Evolutionary conservation across 192 early-diverging fungal species (phyloP).

Genomic region (Pilobolus umbonatus): DNA sequence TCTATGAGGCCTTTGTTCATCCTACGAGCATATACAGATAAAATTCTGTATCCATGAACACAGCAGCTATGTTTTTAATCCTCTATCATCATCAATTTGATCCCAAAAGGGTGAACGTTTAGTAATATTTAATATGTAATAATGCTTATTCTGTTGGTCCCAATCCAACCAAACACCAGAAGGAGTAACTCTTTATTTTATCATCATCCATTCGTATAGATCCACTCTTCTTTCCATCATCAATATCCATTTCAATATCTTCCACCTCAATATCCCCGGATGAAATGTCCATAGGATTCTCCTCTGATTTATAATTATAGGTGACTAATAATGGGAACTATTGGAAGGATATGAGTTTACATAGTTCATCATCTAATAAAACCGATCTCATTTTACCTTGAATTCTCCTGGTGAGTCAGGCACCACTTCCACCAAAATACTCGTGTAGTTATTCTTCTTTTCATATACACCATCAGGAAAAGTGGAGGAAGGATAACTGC

Average conservation of each 20-base stretch:
- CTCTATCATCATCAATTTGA: background rate
- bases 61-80: background rate
- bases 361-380: background rate
- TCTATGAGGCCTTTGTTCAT: too few relatives aligned
- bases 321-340: constrained; percentile 62
- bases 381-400: constrained; percentile 35
- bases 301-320: constrained; percentile 44
- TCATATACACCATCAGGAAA: constrained; percentile 54
- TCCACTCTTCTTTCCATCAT: constrained; percentile 24
- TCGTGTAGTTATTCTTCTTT: constrained; percentile 55
- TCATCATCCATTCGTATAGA: constrained; percentile 32
- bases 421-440: constrained; percentile 54
- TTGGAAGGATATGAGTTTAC: background rate
- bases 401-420: constrained; percentile 47
- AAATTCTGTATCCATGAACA: too few relatives aligned
- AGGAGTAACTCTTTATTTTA: constrained; percentile 43
- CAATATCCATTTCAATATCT: constrained; percentile 29
- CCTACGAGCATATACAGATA: too few relatives aligned
- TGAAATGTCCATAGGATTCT: constrained; percentile 32
- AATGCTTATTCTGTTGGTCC: constrained; percentile 26
- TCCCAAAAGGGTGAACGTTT: background rate
- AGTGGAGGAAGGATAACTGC: background rate
- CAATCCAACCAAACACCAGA: constrained; percentile 60
- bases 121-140: background rate
- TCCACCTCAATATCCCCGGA: constrained; percentile 35